Conservation (phyloP, 2,329 filamentous ascomycete species). For the Colletotrichum cereale region DNA sequence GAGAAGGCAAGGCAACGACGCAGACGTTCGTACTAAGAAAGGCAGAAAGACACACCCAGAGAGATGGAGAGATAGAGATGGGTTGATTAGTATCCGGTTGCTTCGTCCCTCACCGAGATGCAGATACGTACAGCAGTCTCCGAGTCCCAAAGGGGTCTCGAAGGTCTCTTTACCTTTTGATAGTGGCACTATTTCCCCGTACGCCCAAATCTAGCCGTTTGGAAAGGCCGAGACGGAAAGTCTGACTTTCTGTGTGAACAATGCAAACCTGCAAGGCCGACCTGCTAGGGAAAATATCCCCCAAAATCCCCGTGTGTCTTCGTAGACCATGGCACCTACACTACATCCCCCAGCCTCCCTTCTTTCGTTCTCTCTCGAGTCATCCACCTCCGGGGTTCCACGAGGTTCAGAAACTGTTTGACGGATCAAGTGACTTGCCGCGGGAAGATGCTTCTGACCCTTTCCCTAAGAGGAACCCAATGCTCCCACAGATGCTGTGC, state of each 20-base stretch:
- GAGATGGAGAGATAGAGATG: neutral
- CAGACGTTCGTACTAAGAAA: neutral
- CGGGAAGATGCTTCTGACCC: constrained; percentile 29
- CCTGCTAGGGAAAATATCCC: constrained; percentile 4
- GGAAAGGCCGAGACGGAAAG: too few species aligned
- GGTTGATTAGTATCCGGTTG: neutral
- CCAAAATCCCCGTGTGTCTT: neutral
- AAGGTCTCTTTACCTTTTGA: neutral
- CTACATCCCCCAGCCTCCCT: neutral
- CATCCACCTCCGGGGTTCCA: constrained; percentile 13
- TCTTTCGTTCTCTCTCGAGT: neutral
- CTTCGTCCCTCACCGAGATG: neutral
- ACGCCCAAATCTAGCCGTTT: neutral
- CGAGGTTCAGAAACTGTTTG: neutral
- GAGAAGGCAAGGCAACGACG: neutral
- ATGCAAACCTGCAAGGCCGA: neutral
- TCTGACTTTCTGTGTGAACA: neutral
- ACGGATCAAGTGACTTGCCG: constrained; percentile 32
- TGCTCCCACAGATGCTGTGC: neutral
- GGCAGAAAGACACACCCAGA: neutral
- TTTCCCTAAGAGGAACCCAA: neutral
- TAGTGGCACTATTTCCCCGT: neutral
- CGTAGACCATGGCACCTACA: neutral
- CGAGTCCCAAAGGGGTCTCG: neutral
- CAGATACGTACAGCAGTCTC: neutral